Percentiles rank a stretch among this genome's conserved stretches.
phyloP scores from a whole-genome alignment of 176 grass and related monocot species.

The Phoenix roebelenii region DNA sequence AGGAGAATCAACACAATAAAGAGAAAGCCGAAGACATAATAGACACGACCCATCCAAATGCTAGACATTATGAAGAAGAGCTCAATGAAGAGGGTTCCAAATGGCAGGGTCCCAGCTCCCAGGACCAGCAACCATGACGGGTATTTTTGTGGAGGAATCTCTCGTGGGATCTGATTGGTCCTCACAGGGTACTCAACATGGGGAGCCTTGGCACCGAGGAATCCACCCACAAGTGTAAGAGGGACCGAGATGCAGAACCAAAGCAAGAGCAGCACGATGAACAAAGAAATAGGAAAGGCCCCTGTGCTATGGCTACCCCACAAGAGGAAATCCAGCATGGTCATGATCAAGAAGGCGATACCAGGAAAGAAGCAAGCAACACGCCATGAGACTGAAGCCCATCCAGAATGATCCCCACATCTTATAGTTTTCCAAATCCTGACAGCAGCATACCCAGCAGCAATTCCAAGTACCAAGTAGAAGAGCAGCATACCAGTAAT shows the following conservation, averaged over 20 bases:
- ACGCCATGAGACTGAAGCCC: slow-evolving; percentile 38
- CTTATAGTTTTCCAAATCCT: slow-evolving; percentile 41
- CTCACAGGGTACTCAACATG: slow-evolving; percentile 36
- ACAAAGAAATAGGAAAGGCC: slow-evolving; percentile 38
- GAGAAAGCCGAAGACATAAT: slow-evolving; percentile 44
- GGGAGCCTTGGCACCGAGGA: slow-evolving; percentile 26
- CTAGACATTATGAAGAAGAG: slow-evolving; percentile 53
- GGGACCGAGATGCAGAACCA: slow-evolving; percentile 48
- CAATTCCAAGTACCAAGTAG: slow-evolving; percentile 38
- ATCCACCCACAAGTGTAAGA: slow-evolving; percentile 33
- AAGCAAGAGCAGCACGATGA: slow-evolving; percentile 28
- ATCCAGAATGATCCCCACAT: slow-evolving; percentile 28
- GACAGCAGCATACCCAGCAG: slow-evolving; percentile 34
- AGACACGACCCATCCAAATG: slow-evolving; percentile 44
- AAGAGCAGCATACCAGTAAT: slow-evolving; percentile 44
- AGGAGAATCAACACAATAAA: slow-evolving; percentile 35
- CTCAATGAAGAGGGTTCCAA: slow-evolving; percentile 53
- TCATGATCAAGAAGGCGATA: slow-evolving; percentile 39
- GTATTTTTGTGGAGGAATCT: slow-evolving; percentile 37
- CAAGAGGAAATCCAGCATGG: slow-evolving; percentile 33
- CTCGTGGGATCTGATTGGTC: slow-evolving; percentile 36
- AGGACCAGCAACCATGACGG: slow-evolving; percentile 36
- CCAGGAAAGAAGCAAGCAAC: slow-evolving; percentile 48
- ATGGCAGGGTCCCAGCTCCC: slow-evolving; percentile 39
- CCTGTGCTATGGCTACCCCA: slow-evolving; percentile 44